Evolutionary conservation across 306 rosid genomes (phyloP), one percentile per base, ranked within the genome.

Genomic region (Elaeagnus macrophylla): DNA sequence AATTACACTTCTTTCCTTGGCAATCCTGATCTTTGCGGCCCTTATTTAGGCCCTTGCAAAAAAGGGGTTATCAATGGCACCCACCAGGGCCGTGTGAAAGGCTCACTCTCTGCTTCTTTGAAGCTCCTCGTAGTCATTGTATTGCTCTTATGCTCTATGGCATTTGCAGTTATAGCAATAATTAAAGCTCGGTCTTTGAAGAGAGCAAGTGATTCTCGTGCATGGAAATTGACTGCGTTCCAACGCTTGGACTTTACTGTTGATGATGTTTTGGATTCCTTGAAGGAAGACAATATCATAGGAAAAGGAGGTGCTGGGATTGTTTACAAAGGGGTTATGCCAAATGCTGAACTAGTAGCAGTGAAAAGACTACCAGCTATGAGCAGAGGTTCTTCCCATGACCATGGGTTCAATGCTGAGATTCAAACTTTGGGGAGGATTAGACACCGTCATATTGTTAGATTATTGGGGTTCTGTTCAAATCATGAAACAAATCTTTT

Each of bases 281-380:
- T 90, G 57, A 90, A 90, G 65, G 97, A 86, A 51, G 97, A 90
- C 53, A 90, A 86, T 66, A 90, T 90, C 8, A 90, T 90, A 18
- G 97, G 97, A 56, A 90, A 90, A 67, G 97, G 97, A 45, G 97
- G 97, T 37, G 97, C 97, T n/a, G 97, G 97, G 60, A 90, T 83
- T 78, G 97, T 90, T 11, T 90, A 90, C 68, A 90, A 90, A 39
- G 97, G 95, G 10, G 63, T 79, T 7, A 90, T 86, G 95, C 79
- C 79, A 1, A 76, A 67, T 46, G 89, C 94, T 25, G 97, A 83
- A 2, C 71, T 72, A 1, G 88, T 90, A 48, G 97, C 97, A 25
- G 97, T 90, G 40, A 90, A 90, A 69, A 80, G 97, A 63, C 83
- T 90, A 18, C 97, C 95, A 2, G 86, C 71, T 37, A 90, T 90